phyloP scores from a whole-genome alignment of 2,329 filamentous ascomycete species.

The Trichoderma afroharzianum region DNA sequence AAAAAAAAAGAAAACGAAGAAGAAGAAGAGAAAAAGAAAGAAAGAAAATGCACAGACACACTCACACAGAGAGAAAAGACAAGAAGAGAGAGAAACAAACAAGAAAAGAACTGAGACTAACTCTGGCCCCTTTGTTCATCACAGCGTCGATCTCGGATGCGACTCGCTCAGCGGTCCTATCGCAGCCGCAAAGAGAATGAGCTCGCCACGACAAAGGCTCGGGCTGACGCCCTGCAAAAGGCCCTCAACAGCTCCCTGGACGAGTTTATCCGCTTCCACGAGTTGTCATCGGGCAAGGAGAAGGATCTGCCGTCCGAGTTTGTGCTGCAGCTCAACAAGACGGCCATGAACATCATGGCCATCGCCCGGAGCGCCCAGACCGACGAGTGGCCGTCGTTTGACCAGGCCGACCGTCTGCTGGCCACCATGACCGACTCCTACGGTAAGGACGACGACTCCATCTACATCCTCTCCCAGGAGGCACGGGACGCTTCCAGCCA shows the following conservation, averaged over 20 bases:
- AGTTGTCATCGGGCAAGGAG: not conserved
- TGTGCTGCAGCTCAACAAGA: conserved; percentile 10
- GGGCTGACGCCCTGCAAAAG: not conserved
- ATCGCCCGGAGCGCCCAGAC: not conserved
- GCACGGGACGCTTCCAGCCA: not conserved
- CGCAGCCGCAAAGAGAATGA: conserved; percentile 14
- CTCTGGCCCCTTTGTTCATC: not conserved
- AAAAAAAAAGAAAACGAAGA: no score
- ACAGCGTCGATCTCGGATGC: conserved; percentile 7
- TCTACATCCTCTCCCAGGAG: not conserved
- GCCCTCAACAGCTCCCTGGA: conserved; percentile 10
- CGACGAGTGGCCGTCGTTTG: not conserved
- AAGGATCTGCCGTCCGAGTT: conserved; percentile 1
- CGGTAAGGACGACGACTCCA: not conserved
- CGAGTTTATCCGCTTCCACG: conserved; percentile 7
- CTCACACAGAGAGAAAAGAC: not conserved
- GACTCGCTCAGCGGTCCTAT: conserved; percentile 16
- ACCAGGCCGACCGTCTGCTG: not conserved
- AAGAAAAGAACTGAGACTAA: not conserved
- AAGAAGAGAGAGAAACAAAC: not conserved
- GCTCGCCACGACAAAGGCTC: not conserved
- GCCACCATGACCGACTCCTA: not conserved
- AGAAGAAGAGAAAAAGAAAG: not conserved
- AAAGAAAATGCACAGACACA: no score
- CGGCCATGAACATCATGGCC: conserved; percentile 12